Evolutionary conservation across 345 rosid species (phyloP).

Genomic region (Stellera chamaejasme): DNA sequence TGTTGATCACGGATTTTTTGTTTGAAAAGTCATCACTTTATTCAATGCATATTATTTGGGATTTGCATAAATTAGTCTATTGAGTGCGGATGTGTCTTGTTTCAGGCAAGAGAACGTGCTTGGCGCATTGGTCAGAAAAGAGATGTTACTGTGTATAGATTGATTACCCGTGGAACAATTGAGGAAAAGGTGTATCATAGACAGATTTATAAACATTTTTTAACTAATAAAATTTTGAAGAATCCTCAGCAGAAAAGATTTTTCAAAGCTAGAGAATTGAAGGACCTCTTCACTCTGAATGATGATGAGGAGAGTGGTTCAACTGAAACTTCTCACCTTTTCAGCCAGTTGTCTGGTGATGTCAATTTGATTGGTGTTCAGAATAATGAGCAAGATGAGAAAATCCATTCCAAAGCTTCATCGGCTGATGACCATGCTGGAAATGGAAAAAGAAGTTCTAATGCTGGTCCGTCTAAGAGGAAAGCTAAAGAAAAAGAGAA

Average conservation of each 20-base stretch:
- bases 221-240: constrained; percentile 85
- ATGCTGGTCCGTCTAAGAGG: constrained; percentile 24
- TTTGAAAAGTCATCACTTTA: constrained; percentile 1
- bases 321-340: constrained; percentile 85
- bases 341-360: constrained; percentile 73
- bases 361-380: constrained; percentile 53
- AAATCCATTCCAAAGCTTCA: constrained; percentile 15
- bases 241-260: constrained; percentile 94
- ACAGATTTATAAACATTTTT: constrained; percentile 96
- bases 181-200: constrained; percentile 98
- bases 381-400: constrained; percentile 23
- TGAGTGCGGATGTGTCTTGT: constrained; percentile 10
- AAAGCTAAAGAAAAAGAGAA: constrained; percentile 42
- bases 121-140: constrained; percentile 97
- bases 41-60: background rate
- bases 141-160: constrained; percentile 87
- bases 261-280: constrained; percentile 96
- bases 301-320: constrained; percentile 61
- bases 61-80: background rate
- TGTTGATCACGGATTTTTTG: background rate
- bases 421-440: constrained; percentile 23
- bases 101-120: constrained; percentile 98
- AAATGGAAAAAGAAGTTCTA: constrained; percentile 17
- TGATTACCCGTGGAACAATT: constrained; percentile 88
- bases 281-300: constrained; percentile 71